A percentile compares a stretch with the other conserved stretches of the same genome.
Conservation (phyloP, 371 early-diverging fungal genomes). For the Mortierella sp. region DNA sequence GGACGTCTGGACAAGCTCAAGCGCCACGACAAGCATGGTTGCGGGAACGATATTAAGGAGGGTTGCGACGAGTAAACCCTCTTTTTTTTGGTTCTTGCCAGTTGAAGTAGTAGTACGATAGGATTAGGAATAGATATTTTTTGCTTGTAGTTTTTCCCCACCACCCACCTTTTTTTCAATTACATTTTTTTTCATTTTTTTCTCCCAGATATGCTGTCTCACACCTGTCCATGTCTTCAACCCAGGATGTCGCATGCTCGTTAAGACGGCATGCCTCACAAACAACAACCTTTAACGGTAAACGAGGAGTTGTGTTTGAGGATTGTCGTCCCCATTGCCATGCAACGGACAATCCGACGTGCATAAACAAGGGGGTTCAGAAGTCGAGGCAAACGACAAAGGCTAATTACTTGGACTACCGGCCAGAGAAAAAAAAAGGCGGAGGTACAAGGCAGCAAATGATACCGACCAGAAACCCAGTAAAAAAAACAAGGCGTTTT, state of each 20-base stretch:
- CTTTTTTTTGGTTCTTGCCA: not conserved
- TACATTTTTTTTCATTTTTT: conserved; percentile 6
- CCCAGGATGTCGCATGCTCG: not conserved
- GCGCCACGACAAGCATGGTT: conserved; percentile 56
- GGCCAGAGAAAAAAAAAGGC: too few species aligned
- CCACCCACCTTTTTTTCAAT: not conserved
- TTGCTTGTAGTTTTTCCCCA: conserved; percentile 8
- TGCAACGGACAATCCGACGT: too few species aligned
- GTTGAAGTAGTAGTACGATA: not conserved
- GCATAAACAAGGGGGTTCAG: too few species aligned
- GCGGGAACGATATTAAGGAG: conserved; percentile 35
- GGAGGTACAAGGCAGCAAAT: not conserved
- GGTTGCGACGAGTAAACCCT: conserved; percentile 7
- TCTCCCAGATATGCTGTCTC: not conserved
- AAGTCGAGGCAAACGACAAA: too few species aligned
- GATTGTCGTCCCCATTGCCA: too few species aligned
- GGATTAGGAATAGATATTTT: conserved; percentile 9
- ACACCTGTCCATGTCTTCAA: not conserved
- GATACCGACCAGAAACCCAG: not conserved
- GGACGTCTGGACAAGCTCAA: conserved; percentile 55
- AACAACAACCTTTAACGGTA: too few species aligned
- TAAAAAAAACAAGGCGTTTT: not conserved
- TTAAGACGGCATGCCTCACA: too few species aligned
- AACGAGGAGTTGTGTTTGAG: too few species aligned
- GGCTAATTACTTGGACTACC: too few species aligned